phyloP scores from a whole-genome alignment of 2,329 filamentous ascomycete species.

The Phoma sp. region DNA sequence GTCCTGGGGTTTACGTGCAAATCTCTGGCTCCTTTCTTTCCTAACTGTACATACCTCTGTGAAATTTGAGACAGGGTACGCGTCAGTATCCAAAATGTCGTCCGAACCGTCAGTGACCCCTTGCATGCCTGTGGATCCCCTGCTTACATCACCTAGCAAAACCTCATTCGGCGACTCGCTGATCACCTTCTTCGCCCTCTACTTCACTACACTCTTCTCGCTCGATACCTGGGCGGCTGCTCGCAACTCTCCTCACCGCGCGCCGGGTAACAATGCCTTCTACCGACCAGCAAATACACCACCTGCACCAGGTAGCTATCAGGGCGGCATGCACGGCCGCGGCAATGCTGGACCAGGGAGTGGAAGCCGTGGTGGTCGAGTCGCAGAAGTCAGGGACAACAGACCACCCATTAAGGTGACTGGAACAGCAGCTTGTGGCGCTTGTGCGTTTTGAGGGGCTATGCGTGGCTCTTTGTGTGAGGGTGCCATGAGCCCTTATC shows the following conservation, averaged over 20 bases:
- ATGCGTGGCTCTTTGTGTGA: background rate
- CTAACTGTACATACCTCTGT: background rate
- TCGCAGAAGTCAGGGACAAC: constrained; percentile 31
- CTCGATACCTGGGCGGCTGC: constrained; percentile 46
- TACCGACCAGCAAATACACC: constrained; percentile 29
- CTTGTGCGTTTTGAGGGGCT: constrained; percentile 29
- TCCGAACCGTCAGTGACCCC: constrained; percentile 7
- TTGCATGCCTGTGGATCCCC: background rate
- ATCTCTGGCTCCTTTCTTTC: background rate
- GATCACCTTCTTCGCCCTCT: constrained; percentile 46
- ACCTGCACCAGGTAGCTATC: constrained; percentile 35
- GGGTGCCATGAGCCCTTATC: no score
- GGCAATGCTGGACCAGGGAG: constrained; percentile 28
- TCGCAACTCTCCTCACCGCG: constrained; percentile 40
- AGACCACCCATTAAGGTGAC: constrained; percentile 37
- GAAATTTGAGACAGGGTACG: background rate
- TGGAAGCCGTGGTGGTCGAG: constrained; percentile 22
- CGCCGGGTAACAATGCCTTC: constrained; percentile 27
- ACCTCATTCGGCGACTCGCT: constrained; percentile 24
- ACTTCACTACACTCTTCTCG: constrained; percentile 49
- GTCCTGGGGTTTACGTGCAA: background rate
- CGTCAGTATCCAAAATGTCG: background rate
- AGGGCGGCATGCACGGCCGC: constrained; percentile 39
- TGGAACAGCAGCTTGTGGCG: constrained; percentile 36
- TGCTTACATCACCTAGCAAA: constrained; percentile 13